Evolutionary conservation across 129 eudicot species (phyloP).

Genomic region (Flaveria bidentis): DNA sequence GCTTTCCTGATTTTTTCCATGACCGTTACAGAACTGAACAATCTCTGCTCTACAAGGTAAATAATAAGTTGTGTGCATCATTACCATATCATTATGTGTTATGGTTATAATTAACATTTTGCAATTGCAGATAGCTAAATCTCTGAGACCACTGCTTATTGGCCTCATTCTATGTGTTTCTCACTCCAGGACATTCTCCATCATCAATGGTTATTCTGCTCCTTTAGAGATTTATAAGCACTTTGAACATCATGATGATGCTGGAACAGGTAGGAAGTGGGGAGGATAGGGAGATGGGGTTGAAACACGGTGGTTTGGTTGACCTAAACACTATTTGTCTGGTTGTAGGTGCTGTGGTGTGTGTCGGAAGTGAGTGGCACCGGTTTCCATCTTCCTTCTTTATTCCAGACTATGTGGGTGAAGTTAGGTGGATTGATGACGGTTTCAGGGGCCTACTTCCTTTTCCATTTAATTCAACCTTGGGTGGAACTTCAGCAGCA

Average conservation of each 20-base stretch:
- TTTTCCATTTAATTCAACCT: constrained; percentile 78
- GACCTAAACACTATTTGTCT: not conserved
- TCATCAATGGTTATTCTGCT: constrained; percentile 89
- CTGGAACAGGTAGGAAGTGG: constrained; percentile 56
- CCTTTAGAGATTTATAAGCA: constrained; percentile 94
- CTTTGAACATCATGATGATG: constrained; percentile 85
- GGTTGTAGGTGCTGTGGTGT: constrained; percentile 71
- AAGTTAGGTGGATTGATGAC: constrained; percentile 94
- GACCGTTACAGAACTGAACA: constrained; percentile 61
- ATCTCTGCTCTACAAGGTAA: constrained; percentile 56
- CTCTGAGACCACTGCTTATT: constrained; percentile 68
- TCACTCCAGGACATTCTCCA: constrained; percentile 90
- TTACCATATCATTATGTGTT: constrained; percentile 1
- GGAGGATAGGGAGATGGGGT: not conserved
- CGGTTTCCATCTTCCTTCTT: constrained; percentile 92
- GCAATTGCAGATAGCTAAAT: constrained; percentile 63
- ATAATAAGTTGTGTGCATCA: constrained; percentile 3
- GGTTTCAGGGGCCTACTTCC: constrained; percentile 96
- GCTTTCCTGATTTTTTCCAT: constrained; percentile 78
- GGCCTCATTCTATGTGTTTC: constrained; percentile 76
- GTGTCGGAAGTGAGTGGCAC: constrained; percentile 99
- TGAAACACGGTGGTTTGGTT: not conserved
- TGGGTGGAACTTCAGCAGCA: constrained; percentile 94
- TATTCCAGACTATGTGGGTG: constrained; percentile 73
- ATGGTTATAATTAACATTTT: constrained; percentile 23